Evolutionary conservation across 129 eudicot species (phyloP).

Genomic region (Rutidosis leptorrhynchoides): DNA sequence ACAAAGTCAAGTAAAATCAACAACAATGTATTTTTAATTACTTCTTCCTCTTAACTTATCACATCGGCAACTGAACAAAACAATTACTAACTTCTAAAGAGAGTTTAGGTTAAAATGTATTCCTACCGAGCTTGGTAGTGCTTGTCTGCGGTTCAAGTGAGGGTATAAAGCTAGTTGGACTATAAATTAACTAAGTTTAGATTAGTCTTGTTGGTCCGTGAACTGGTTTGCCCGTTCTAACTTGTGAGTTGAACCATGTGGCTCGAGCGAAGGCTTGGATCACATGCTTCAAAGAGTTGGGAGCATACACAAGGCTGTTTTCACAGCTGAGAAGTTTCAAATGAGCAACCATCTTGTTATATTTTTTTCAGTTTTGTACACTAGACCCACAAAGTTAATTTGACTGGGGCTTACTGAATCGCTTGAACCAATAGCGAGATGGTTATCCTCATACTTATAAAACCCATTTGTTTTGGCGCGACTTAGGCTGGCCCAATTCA

Average conservation of each 20-base stretch:
- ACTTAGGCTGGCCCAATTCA: no score
- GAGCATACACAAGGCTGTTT: constrained; percentile 12
- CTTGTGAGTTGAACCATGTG: constrained; percentile 11
- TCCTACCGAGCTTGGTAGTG: not conserved
- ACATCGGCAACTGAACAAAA: no score
- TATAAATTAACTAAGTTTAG: not conserved
- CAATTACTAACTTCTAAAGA: not conserved
- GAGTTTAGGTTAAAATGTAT: not conserved
- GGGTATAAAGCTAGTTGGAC: constrained; percentile 5
- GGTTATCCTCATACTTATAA: no score
- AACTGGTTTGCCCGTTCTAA: constrained; percentile 16
- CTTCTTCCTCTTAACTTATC: no score
- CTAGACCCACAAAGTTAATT: no score
- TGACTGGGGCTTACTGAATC: no score
- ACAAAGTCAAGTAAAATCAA: no score
- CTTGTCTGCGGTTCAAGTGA: constrained; percentile 8
- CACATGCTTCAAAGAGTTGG: not conserved
- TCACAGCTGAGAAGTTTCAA: constrained; percentile 5
- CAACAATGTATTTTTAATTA: no score
- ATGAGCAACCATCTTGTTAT: not conserved
- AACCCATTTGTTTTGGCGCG: no score
- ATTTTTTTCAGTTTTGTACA: no score
- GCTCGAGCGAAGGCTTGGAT: no score
- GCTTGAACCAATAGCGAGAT: no score
- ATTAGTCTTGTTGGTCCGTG: not conserved